Evolutionary conservation across 116 monocot species (phyloP), one percentile per base, ranked within the genome.

Genomic region (Cymodocea nodosa): DNA sequence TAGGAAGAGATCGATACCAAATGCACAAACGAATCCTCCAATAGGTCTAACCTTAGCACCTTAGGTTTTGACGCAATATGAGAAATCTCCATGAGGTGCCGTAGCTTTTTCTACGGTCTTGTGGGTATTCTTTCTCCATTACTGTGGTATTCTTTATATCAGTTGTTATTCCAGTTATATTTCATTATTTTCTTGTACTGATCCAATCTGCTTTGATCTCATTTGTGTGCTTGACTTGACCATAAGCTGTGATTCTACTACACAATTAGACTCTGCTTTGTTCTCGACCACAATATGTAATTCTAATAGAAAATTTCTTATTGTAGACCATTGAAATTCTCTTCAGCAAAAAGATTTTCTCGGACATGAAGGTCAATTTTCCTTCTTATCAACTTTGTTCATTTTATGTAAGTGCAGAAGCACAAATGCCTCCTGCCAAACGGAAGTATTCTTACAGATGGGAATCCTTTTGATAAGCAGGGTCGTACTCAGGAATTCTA

Each of bases 261-360:
- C n/a, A 40, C 16, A 50, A 14, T 65, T 67, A 30, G 30, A 30
- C 3, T 30, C 2, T n/a, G 3, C 3, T 30, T 30, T 30, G 44
- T 44, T 9, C 44, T 9, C 12, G 8, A 44, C 9, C 44, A 44
- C 44, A 10, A 44, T 44, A 8, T 24, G 10, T 59, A 30, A 23
- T 63, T 63, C 18, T 63, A 20, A 40, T 40, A 48, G n/a, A 40
- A 37, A 50, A 23, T 65, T 71, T 63, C 49, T 71, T 71, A 23
- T 79, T 82, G 79, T 85, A 97, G 97, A 91, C 97, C 44, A 82
- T 91, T 49, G 97, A 97, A 57, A 74, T 82, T 75, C 90, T 97
- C 56, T 71, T 97, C 50, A 84, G 88, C 78, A 85, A 85, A 76
- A 90, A 80, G 61, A 36, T 87, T 50, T 85, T 95, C 72, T 39